Evolutionary conservation across 805 yeast genomes (phyloP), one percentile per base, ranked within the genome.

Genomic region (Candida chilensis): DNA sequence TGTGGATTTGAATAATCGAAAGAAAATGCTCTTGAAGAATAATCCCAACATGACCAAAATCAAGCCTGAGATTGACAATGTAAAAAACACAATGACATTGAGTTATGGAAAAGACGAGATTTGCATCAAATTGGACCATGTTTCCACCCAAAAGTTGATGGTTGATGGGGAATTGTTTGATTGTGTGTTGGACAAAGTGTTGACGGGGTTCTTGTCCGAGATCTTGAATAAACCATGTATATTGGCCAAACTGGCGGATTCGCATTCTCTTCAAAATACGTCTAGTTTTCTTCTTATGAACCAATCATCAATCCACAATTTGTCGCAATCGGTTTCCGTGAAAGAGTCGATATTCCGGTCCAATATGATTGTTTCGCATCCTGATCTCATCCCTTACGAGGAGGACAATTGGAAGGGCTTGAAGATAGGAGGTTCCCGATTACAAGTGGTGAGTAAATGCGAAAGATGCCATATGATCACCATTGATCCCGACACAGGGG

Each of bases 401-500:
- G 71, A 64, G 30, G 70, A 65, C 29, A 17, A 29, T 1, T 64
- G 68, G 70, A 16, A 29, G 3, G 17, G 22, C 4, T 27, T 58
- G 0, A 18, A 8, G 9, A 33, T 53, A 4, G 33, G 37, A 1
- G 19, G 25, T 5, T 34, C 34, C 1, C 29, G 18, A 12, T 29
- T 48, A 30, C 27, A 32, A 32, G 40, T 42, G 34, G 15, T 60
- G 41, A 29, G 47, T 35, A 27, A 42, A 18, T 65, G 71, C 34
- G 50, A 57, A 15, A 39, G 71, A 24, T 65, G 71, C 36, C 60
- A 57, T 30, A 63, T 65, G 70, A 52, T 65, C n/a, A 55, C 66
- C 3, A 54, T 63, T 9, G 54, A 60, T 15, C 40, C 40, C 10
- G 44, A 42, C 5, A 44, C 53, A n/a, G 71, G 70, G 2, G 35